Base-by-base conservation (phyloP, 2,329 filamentous ascomycete species). In the Botrytis tulipae region DNA sequence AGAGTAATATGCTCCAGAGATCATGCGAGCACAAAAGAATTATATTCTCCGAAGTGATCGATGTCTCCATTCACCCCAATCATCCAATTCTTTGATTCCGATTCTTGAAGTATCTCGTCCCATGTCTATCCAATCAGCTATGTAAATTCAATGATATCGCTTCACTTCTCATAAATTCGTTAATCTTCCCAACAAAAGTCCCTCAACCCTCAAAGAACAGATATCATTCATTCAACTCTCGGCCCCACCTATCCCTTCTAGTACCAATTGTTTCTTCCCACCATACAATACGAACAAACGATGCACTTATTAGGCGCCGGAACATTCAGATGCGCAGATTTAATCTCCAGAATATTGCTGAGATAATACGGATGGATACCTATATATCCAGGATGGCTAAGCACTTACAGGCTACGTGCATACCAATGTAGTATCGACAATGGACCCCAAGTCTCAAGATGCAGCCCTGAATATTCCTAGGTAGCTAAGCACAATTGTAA, bases 1-100 rank as follows among this genome's bases (percentile, higher is more conserved):
- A 57, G n/a, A 18, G 51, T 29, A 57, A 14, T 40, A 42, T 57
- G 35, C 59, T 37, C 20, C 2, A 37, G 35, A 37, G 59, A 63
- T 63, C 61, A 63, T 63, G 61, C 61, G 61, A 63, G 37, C 61
- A 63, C 25, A 18, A 63, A 63, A 42, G 22, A 29, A 18, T 62
- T 29, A 42, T 42, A 63, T 63, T 63, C 60, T 42, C 61, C 61
- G 61, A 57, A 29, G 51, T 29, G 51, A 44, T 42, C 22, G 14
- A 42, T 63, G 40, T 62, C 60, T 8, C 25, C 37, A 63, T 63
- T 63, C 60, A 42, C 25, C 25, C 22, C 37, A 40, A n/a, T 16
- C 2, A 25, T 61, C 22, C 35, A 40, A 40, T 35, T 35, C 16
- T 60, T 35, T 10, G 29, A 40, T 61, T 37, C 22, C 20, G 18